Base-by-base conservation (phyloP, 352 stramenopile species). In the Pythium rishiriense region DNA sequence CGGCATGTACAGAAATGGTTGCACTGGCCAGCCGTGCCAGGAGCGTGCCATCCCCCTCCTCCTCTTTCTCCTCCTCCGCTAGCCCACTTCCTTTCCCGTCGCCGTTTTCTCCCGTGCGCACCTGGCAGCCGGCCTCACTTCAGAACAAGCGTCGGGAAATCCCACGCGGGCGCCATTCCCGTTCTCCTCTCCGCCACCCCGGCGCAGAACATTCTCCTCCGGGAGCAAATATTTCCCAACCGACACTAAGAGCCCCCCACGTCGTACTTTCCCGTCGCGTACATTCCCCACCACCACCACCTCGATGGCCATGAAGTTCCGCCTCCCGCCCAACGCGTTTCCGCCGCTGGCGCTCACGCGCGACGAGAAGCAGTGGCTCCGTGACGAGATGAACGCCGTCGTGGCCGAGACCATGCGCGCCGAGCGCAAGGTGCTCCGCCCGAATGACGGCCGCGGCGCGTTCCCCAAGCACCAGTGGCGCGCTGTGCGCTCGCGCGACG, bases 401-500 rank as follows among this genome's bases (percentile, higher is more conserved):
- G 64, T 86, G 19, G 67, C 31, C 21, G 77, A 85, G 55, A 81
- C 70, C 22, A 37, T 86, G n/a, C 65, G 60, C 26, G 68, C 63
- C 17, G 74, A 82, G 57, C 70, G 82, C 62, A 51, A 58, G 24
- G 83, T 74, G 66, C 35, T 82, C 8, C 46, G 67, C 1, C 47
- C 68, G 48, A 25, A 11, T 9, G 58, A 50, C 52, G 61, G 61
- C 61, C 61, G 66, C 55, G 58, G 58, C 12, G 28, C 25, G 10
- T 64, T 90, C 48, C 59, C 56, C 3, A 59, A 55, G n/a, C 29
- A 64, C 2, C 45, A 75, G 15, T 90, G 78, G 76, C 65, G 64
- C 59, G 43, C 66, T 17, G 63, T 87, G 22, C 73, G 73, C 4
- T 43, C 64, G 24, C 45, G 53, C 17, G 66, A 72, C 37, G 53